Evolutionary conservation across 129 eudicot genomes (phyloP), one percentile per base, ranked within the genome.

Genomic region (Saposhnikovia divaricata): DNA sequence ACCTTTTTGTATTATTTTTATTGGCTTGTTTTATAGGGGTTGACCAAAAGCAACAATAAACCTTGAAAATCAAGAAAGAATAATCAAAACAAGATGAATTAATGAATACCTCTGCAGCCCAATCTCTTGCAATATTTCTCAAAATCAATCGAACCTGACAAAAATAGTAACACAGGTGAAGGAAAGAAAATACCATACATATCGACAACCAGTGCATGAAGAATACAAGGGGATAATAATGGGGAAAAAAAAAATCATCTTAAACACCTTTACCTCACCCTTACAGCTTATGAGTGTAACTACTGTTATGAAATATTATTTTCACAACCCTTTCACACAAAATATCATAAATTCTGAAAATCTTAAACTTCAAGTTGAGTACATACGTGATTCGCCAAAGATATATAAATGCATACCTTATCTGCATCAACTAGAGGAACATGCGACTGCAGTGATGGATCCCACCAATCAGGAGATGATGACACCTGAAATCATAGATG

Each of bases 391-490:
- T 11, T 31, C 1, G 13, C 46, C 74, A 70, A 70, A 37, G 37
- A 31, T 9, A 43, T 31, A 31, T 8, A 45, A 25, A 45, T 42
- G 59, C 42, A 63, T 80, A 91, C 98, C 98, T 93, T 94, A 80
- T 91, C 98, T 78, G 90, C 98, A 84, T 94, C 98, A 85, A 87
- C 96, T 77, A 94, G 84, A 50, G 98, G 98, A 43, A 94, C 98
- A 82, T 86, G 91, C 63, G 84, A 82, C 81, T 88, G 97, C 15
- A 84, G 87, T 75, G 93, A 88, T 75, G 96, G 87, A 79, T 90
- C 93, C 85, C 92, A 77, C 90, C 85, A 84, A 83, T 91, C 90
- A 79, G 87, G 92, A 63, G 91, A 76, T 74, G 80, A 88, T 19
- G 89, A 80, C 65, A 85, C 92, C 98, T 90, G 85, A 81, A 80